Evolutionary conservation across 805 yeast species (phyloP).

Genomic region (Clavispora fructus): DNA sequence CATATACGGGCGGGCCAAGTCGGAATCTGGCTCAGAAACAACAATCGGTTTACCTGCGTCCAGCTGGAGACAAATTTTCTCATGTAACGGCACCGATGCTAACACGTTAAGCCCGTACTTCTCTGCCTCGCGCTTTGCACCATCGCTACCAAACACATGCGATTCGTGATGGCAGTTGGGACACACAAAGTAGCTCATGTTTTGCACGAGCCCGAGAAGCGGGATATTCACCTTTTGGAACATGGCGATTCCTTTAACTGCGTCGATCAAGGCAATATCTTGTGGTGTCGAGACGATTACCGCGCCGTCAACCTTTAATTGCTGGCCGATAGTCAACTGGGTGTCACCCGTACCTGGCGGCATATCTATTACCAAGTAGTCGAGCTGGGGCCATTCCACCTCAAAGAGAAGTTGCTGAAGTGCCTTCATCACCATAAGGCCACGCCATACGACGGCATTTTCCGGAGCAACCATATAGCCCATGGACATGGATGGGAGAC

Average conservation of each 20-base stretch:
- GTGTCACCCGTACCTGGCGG: constrained; percentile 94
- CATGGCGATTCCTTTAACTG: constrained; percentile 75
- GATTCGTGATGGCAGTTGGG: constrained; percentile 71
- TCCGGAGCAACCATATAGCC: constrained; percentile 68
- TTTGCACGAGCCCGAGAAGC: constrained; percentile 70
- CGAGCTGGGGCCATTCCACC: constrained; percentile 67
- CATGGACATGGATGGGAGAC: constrained; percentile 84
- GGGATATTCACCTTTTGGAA: constrained; percentile 68
- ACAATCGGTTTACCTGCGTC: constrained; percentile 66
- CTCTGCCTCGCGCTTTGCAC: constrained; percentile 48
- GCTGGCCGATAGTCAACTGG: constrained; percentile 78
- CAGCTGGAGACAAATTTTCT: constrained; percentile 52
- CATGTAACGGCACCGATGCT: constrained; percentile 65
- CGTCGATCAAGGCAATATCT: constrained; percentile 77
- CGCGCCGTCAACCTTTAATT: constrained; percentile 71
- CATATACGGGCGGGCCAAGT: constrained; percentile 38
- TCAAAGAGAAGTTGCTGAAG: constrained; percentile 78
- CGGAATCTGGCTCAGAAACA: constrained; percentile 34
- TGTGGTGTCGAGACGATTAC: constrained; percentile 83
- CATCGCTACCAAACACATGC: constrained; percentile 69
- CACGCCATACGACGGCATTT: constrained; percentile 79
- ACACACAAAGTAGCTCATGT: constrained; percentile 74
- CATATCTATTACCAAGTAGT: constrained; percentile 71
- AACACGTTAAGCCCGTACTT: constrained; percentile 45
- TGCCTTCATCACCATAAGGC: constrained; percentile 83